These are phyloP conservation scores for Lactarius hatsudake DNA, from an alignment of 768 basidiomycete species.

Conservation along the genomic window DNA sequence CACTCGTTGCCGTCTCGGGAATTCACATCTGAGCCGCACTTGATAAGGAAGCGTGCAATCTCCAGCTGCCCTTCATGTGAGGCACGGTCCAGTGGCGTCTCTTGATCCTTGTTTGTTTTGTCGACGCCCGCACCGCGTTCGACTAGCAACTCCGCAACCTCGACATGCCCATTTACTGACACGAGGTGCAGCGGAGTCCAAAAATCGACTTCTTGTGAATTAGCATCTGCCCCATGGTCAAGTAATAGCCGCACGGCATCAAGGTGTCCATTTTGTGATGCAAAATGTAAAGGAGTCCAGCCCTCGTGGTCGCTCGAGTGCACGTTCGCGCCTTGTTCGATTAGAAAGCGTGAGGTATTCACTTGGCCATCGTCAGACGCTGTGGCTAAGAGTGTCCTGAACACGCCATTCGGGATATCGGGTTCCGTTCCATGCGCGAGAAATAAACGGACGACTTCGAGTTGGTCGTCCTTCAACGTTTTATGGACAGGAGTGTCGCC, in stretches of 20 bases:
- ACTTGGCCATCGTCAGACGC: background rate
- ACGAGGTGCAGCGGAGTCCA: background rate
- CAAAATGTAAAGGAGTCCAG: background rate
- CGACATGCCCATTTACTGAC: background rate
- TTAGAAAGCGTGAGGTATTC: background rate
- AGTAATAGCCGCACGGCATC: background rate
- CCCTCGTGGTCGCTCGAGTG: background rate
- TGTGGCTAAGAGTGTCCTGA: background rate
- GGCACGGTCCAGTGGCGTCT: background rate
- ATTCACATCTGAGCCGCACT: background rate
- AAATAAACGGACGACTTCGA: background rate
- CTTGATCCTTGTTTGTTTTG: background rate
- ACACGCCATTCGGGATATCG: background rate
- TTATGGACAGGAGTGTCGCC: background rate
- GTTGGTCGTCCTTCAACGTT: background rate
- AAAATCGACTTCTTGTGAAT: background rate
- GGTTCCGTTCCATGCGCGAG: background rate
- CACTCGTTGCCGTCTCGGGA: background rate
- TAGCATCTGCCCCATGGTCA: background rate
- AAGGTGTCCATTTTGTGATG: background rate
- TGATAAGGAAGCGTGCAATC: background rate
- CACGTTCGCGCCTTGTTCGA: background rate
- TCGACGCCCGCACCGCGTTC: background rate
- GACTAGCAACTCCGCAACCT: background rate
- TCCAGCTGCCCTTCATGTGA: background rate